Evolutionary conservation across 164 flowering plant genomes (phyloP).

Genomic region (Cinnamomum chago): DNA sequence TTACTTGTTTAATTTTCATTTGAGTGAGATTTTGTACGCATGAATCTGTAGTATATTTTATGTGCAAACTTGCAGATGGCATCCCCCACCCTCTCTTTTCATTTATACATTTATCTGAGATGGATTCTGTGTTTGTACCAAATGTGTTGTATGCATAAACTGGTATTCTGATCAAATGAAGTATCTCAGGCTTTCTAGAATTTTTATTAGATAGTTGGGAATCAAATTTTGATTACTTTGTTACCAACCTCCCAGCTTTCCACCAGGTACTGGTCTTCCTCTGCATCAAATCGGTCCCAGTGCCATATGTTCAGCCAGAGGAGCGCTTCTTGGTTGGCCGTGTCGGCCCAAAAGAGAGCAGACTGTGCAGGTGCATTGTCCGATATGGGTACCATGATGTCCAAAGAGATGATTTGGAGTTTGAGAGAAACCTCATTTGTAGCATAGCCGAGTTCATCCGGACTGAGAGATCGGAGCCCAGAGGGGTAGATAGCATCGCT

Average conservation of each 20-base stretch:
- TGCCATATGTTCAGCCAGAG: constrained; percentile 72
- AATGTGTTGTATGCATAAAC: too few species aligned
- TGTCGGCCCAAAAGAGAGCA: constrained; percentile 63
- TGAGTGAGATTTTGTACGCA: too few species aligned
- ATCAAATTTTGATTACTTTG: constrained; percentile 35
- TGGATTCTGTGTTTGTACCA: too few species aligned
- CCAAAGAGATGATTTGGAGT: constrained; percentile 73
- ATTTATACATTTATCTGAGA: too few species aligned
- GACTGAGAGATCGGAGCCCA: constrained; percentile 30
- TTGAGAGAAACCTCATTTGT: constrained; percentile 77
- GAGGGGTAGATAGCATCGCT: constrained; percentile 15
- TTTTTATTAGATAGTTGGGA: too few species aligned
- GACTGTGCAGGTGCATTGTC: constrained; percentile 81
- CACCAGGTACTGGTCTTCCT: constrained; percentile 89
- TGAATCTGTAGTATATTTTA: too few species aligned
- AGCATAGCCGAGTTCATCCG: constrained; percentile 84
- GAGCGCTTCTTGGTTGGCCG: constrained; percentile 83
- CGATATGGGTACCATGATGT: constrained; percentile 85
- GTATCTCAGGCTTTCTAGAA: too few species aligned
- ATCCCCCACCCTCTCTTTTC: too few species aligned
- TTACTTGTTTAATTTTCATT: too few species aligned
- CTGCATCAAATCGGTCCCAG: constrained; percentile 83
- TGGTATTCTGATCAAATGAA: too few species aligned
- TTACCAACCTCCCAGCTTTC: constrained; percentile 94
- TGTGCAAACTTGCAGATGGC: too few species aligned